Conservation (phyloP, 768 basidiomycete species). For the Cystobasidium onofrii region DNA sequence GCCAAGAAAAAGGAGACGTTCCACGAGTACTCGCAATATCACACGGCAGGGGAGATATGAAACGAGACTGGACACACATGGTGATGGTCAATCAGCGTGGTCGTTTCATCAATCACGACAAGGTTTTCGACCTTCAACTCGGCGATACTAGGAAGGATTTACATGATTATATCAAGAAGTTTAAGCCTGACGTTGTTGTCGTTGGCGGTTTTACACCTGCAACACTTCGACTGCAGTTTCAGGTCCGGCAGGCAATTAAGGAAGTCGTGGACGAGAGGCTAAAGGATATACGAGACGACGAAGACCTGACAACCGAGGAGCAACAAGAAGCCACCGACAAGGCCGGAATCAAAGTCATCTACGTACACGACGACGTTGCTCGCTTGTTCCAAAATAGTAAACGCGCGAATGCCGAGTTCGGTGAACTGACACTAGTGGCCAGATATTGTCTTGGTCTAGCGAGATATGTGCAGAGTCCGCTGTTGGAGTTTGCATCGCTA, state of each 20-base stretch:
- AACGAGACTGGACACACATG: constrained; percentile 75
- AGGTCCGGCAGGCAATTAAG: constrained; percentile 13
- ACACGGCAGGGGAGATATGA: constrained; percentile 90
- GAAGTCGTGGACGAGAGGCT: neutral
- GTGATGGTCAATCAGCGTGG: constrained; percentile 83
- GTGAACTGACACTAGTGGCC: constrained; percentile 62
- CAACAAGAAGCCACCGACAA: neutral
- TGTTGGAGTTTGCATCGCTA: constrained; percentile 87
- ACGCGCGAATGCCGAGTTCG: constrained; percentile 75
- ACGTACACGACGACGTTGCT: constrained; percentile 82
- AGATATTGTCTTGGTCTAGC: constrained; percentile 92
- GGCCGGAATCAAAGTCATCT: constrained; percentile 48
- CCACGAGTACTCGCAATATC: constrained; percentile 79
- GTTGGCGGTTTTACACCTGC: constrained; percentile 66
- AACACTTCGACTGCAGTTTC: constrained; percentile 39
- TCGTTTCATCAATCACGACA: constrained; percentile 73
- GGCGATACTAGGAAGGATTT: constrained; percentile 21
- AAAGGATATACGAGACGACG: neutral
- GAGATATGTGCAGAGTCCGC: constrained; percentile 81
- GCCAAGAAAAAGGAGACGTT: constrained; percentile 63
- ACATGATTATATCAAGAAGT: constrained; percentile 49
- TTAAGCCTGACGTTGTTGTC: constrained; percentile 80
- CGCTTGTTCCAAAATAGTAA: constrained; percentile 85
- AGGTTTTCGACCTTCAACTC: neutral
- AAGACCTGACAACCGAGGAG: neutral